phyloP scores from a whole-genome alignment of 2,329 filamentous ascomycete species.

The Penicillium corylophilum region DNA sequence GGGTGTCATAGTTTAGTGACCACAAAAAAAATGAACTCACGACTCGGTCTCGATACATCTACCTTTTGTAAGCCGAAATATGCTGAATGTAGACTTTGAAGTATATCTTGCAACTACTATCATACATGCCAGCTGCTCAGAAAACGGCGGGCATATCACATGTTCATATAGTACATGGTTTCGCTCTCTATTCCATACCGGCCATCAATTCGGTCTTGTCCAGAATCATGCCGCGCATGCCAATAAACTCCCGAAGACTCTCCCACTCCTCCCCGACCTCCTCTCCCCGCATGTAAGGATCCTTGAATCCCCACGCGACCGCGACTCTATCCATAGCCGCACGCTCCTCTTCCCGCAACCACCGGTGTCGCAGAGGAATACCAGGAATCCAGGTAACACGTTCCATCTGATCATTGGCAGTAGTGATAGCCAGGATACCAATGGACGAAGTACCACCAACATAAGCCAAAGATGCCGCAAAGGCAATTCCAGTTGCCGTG shows the following conservation, averaged over 20 bases:
- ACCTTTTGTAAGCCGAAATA: neutral
- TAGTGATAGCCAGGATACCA: slow-evolving; percentile 79
- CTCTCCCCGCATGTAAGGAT: slow-evolving; percentile 75
- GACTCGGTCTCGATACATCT: slow-evolving; percentile 27
- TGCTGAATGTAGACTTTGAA: neutral
- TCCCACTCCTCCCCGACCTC: slow-evolving; percentile 93
- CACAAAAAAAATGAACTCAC: slow-evolving; percentile 35
- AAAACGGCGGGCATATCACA: neutral
- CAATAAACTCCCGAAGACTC: slow-evolving; percentile 75
- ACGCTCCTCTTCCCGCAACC: slow-evolving; percentile 86
- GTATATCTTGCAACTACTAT: neutral
- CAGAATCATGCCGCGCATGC: slow-evolving; percentile 81
- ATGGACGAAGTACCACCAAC: slow-evolving; percentile 76
- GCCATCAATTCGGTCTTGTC: slow-evolving; percentile 89
- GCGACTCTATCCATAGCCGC: slow-evolving; percentile 83
- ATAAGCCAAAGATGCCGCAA: slow-evolving; percentile 80
- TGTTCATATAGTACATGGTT: slow-evolving; percentile 10
- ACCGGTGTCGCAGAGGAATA: slow-evolving; percentile 74
- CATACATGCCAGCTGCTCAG: neutral
- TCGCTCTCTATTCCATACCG: slow-evolving; percentile 71
- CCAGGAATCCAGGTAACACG: slow-evolving; percentile 87
- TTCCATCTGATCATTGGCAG: slow-evolving; percentile 91
- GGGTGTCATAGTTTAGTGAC: slow-evolving; percentile 32
- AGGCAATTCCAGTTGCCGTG: slow-evolving; percentile 73
- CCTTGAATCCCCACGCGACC: slow-evolving; percentile 87